Evolutionary conservation across 805 yeast species (phyloP).

Genomic region (Peterozyma toletana): DNA sequence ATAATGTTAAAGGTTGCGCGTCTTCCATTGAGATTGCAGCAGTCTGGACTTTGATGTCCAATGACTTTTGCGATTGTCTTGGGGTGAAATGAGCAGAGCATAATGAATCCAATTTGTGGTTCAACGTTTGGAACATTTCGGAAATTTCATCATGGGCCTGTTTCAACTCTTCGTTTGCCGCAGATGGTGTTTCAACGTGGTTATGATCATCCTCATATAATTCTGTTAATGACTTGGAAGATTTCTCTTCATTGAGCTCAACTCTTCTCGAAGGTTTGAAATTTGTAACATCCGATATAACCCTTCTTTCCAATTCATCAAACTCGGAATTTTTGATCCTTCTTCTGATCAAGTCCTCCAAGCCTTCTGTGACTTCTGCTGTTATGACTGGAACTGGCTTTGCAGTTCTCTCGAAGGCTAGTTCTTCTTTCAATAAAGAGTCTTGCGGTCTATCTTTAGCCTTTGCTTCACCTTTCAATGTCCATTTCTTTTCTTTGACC

Average conservation of each 20-base stretch:
- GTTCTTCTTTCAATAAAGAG: constrained; percentile 71
- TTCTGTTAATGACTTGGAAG: constrained; percentile 84
- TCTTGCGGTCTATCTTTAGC: constrained; percentile 79
- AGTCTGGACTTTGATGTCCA: constrained; percentile 77
- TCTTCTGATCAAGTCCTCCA: constrained; percentile 84
- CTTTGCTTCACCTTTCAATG: constrained; percentile 86
- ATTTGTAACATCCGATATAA: constrained; percentile 58
- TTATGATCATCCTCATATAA: constrained; percentile 79
- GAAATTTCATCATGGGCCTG: constrained; percentile 75
- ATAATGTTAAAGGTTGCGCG: constrained; percentile 84
- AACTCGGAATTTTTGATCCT: constrained; percentile 71
- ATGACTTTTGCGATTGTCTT: constrained; percentile 71
- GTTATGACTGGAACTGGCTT: constrained; percentile 97
- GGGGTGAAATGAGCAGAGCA: constrained; percentile 96
- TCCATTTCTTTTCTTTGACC: constrained; percentile 88
- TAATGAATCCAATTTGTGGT: constrained; percentile 75
- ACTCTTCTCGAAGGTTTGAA: constrained; percentile 46
- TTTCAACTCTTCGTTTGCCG: constrained; percentile 53
- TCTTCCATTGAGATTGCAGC: constrained; percentile 91
- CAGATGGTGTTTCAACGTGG: constrained; percentile 36
- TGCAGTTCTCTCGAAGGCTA: constrained; percentile 88
- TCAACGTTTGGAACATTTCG: constrained; percentile 52
- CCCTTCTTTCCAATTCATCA: constrained; percentile 76
- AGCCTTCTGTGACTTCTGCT: constrained; percentile 72
- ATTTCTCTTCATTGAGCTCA: constrained; percentile 78